These are phyloP conservation scores for Gossypium schwendimanii DNA, from an alignment of 441 rosid species.

Conservation along the genomic window DNA sequence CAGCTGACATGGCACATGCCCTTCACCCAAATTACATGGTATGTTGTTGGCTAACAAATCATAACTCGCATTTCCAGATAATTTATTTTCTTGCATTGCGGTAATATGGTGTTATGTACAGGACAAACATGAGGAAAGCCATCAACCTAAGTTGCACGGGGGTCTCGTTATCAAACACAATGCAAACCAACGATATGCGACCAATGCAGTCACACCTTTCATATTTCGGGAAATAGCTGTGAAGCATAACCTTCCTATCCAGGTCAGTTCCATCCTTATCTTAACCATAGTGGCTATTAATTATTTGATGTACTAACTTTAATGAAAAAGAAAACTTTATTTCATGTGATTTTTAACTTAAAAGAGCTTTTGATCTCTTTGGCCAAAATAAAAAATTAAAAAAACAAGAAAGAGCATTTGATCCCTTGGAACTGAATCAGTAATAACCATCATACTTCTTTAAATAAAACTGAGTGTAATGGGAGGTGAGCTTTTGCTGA, in stretches of 20 bases:
- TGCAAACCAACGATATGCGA: constrained; percentile 94
- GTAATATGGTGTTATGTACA: constrained; percentile 23
- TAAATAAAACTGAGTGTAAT: too few species aligned
- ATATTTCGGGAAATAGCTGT: constrained; percentile 76
- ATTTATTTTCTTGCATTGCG: constrained; percentile 9
- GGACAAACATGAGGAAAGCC: constrained; percentile 96
- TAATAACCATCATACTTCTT: not conserved
- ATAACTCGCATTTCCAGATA: not conserved
- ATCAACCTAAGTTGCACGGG: constrained; percentile 93
- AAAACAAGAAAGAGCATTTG: not conserved
- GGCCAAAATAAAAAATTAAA: not conserved
- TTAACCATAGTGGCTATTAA: constrained; percentile 2
- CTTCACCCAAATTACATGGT: constrained; percentile 92
- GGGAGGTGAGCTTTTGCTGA: too few species aligned
- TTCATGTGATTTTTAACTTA: not conserved
- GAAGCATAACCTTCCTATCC: constrained; percentile 67
- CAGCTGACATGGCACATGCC: constrained; percentile 99
- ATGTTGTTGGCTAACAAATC: not conserved
- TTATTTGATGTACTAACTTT: not conserved
- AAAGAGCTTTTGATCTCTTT: not conserved
- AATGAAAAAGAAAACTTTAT: not conserved
- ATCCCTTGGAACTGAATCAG: not conserved
- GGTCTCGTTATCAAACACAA: constrained; percentile 98
- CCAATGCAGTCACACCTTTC: constrained; percentile 81
- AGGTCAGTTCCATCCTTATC: constrained; percentile 36